Base-by-base conservation (phyloP, 83 land plant species). In the Thuja plicata region DNA sequence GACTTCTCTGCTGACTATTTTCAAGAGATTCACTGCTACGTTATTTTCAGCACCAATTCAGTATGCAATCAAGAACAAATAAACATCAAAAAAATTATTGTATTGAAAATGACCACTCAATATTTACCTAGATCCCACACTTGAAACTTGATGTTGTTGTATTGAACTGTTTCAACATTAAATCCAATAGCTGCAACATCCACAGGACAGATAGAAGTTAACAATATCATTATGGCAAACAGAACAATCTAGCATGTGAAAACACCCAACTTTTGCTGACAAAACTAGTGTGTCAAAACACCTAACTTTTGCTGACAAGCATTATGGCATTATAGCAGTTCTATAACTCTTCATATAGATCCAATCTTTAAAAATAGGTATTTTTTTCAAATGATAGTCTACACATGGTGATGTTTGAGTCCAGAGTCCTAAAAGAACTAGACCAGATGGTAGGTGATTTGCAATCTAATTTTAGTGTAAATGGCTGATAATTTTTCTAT, bases 91-190 rank as follows among this genome's bases (percentile, higher is more conserved):
- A 35, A 30, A 81, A 30, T n/a, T 37, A 77, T 88, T 43, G 27
- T 32, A 43, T 35, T 40, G 9, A 46, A 87, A 91, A 89, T 7
- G 41, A 86, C 37, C 30, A 10, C 32, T 12, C 37, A n/a, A 85
- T 40, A 45, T 90, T 46, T 86, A 93, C 94, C 94, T 76, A 94
- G 79, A 88, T 93, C 94, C 94, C 94, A 97, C 35, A 96, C 98
- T 93, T 98, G 99, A 81, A 98, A 97, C 86, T 97, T 98, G 88
- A 98, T 98, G 91, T 98, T 98, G 88, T 98, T 98, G 91, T 98
- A 96, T 89, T 98, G 99, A 85, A 98, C 99, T 5, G 99, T 98
- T 84, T 98, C 99, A 82, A 98, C 99, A 91, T 98, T 98, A 87
- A 98, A 98, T 35, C 99, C 99, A 88, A 98, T 98, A 8, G 99